Evolutionary conservation across 768 basidiomycete species (phyloP), one percentile per base, ranked within the genome.

Genomic region (Termitomyces sp.): DNA sequence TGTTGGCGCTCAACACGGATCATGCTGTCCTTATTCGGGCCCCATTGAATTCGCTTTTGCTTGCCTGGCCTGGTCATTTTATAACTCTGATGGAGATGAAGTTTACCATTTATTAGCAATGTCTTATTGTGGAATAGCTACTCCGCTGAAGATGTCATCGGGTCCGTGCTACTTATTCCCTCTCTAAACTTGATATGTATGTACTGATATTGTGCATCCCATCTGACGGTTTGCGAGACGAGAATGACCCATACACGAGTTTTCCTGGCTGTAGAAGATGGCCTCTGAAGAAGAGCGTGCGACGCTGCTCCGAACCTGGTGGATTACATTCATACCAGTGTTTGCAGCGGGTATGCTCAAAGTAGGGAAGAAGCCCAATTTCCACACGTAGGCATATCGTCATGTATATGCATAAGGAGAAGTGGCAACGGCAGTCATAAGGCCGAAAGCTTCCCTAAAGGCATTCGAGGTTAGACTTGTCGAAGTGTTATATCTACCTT

Each of bases 221-320:
- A 4, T 24, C 24, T 37, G 34, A 30, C 34, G 89, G 89, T 10
- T 72, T 91, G 63, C 80, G 91, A 60, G 84, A 79, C 55, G 89
- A 91, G 68, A 82, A 78, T 40, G 89, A 93, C 61, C 90, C 91
- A 20, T 93, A 93, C 67, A 69, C 77, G 22, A 85, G 91, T 9
- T 70, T 93, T 42, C 67, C 81, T 5, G 87, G 93, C 67, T 91
- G 90, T 60, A 87, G 71, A 79, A 83, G 60, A 91, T 93, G 44
- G 65, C 88, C 12, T 77, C 85, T 32, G 91, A 93, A 70, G 92
- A 93, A 68, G 92, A 91, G 0, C 79, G 78, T 71, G 67, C 69
- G 57, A 80, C 88, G 1, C 68, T 93, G 56, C 91, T 89, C 67
- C 85, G 91, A 24, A 91, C 86, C 4, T 93, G 89, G 90, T 93